These are phyloP conservation scores for Sarocladiaceae sp. DNA, from an alignment of 2,329 filamentous ascomycete genomes.

Conservation along the genomic window DNA sequence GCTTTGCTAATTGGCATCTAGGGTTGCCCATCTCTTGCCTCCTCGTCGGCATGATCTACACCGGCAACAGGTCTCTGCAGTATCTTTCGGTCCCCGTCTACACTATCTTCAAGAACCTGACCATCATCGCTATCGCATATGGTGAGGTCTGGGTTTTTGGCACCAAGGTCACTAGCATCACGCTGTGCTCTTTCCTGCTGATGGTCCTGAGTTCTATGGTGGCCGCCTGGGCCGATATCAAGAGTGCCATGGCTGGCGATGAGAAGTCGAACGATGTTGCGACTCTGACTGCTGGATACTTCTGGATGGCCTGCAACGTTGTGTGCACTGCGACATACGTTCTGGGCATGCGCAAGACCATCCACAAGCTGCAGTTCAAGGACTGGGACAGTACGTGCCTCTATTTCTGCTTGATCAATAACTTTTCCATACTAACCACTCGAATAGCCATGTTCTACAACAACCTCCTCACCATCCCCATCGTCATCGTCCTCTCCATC, in stretches of 20 bases:
- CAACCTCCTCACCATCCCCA: slow-evolving; percentile 93
- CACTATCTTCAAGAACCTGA: slow-evolving; percentile 99
- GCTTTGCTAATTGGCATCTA: slow-evolving; percentile 33
- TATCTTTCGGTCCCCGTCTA: slow-evolving; percentile 97
- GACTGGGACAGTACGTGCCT: slow-evolving; percentile 92
- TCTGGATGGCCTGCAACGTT: slow-evolving; percentile 98
- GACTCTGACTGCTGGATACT: slow-evolving; percentile 88
- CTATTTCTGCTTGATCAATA: slow-evolving; percentile 7
- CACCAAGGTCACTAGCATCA: slow-evolving; percentile 80
- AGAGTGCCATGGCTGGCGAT: slow-evolving; percentile 69
- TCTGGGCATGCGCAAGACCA: slow-evolving; percentile 93
- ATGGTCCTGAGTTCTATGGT: slow-evolving; percentile 96
- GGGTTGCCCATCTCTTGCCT: slow-evolving; percentile 96
- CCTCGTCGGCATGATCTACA: slow-evolving; percentile 99
- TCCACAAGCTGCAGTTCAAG: slow-evolving; percentile 99
- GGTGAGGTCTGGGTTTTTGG: slow-evolving; percentile 98
- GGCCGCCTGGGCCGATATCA: slow-evolving; percentile 96
- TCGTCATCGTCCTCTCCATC: slow-evolving; percentile 78
- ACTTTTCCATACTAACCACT: slow-evolving; percentile 25
- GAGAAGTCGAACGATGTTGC: slow-evolving; percentile 56
- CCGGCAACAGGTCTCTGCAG: slow-evolving; percentile 90
- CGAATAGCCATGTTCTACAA: slow-evolving; percentile 96
- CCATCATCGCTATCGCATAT: slow-evolving; percentile 97
- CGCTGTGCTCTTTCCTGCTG: slow-evolving; percentile 88
- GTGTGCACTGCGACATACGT: slow-evolving; percentile 89